Conservation (phyloP, 2,329 filamentous ascomycete genomes). For the Trichoderma sp. region DNA sequence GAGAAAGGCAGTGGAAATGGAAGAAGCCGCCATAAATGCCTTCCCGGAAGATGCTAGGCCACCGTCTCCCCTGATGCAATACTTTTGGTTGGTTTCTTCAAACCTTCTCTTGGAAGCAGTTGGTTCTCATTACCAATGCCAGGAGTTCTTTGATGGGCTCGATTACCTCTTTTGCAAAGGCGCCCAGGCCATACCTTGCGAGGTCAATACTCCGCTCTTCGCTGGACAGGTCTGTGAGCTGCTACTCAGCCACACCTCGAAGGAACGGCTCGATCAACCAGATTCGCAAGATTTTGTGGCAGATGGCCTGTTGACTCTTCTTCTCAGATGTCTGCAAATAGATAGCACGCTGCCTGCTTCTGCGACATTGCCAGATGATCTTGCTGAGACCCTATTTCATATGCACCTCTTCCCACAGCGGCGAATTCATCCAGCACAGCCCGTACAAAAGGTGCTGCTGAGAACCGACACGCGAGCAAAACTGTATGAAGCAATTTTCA, state of each 20-base stretch:
- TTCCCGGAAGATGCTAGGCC: neutral
- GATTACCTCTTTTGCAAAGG: conserved; percentile 44
- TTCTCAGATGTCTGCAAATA: conserved; percentile 36
- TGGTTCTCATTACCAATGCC: conserved; percentile 39
- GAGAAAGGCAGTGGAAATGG: conserved; percentile 31
- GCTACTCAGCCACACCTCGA: conserved; percentile 43
- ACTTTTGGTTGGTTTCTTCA: conserved; percentile 37
- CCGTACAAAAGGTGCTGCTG: conserved; percentile 48
- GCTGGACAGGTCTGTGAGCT: conserved; percentile 34
- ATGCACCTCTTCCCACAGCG: conserved; percentile 65
- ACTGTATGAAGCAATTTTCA: conserved; percentile 61
- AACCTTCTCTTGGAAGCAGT: conserved; percentile 38
- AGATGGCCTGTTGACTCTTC: conserved; percentile 33
- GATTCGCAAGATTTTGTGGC: conserved; percentile 34
- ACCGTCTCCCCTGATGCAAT: conserved; percentile 26
- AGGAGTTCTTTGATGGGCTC: conserved; percentile 49
- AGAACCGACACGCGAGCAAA: conserved; percentile 57
- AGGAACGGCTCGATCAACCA: conserved; percentile 41
- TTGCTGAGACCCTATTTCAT: conserved; percentile 54
- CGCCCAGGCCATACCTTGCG: conserved; percentile 28
- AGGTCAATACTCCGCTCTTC: conserved; percentile 35
- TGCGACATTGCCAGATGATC: conserved; percentile 30
- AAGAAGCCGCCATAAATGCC: conserved; percentile 12
- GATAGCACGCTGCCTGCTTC: conserved; percentile 31
- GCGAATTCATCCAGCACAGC: conserved; percentile 33